Conservation (phyloP, 768 basidiomycete species). For the Phylloporus arenicola region DNA sequence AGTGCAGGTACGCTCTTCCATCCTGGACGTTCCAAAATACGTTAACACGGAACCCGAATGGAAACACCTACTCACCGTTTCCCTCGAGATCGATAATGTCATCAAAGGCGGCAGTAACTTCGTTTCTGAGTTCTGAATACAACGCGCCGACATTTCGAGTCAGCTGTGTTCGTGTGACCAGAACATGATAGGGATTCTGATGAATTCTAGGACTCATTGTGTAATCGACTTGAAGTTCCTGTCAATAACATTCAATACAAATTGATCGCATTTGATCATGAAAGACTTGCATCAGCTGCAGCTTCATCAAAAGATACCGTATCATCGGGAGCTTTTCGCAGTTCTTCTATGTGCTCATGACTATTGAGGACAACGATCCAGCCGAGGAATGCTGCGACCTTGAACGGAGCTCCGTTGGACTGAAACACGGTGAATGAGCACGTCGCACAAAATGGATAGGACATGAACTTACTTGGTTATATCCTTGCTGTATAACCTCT, state of each 20-base stretch:
- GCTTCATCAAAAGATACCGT: not conserved
- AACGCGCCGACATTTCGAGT: not conserved
- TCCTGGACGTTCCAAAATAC: not conserved
- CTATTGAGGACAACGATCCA: not conserved
- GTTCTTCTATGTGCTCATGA: not conserved
- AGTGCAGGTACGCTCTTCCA: not conserved
- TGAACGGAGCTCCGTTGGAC: not conserved
- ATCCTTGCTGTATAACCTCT: not conserved
- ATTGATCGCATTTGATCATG: not conserved
- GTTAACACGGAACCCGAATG: not conserved
- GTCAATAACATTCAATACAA: too few species aligned
- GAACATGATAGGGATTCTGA: not conserved
- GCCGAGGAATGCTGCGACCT: not conserved
- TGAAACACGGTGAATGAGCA: not conserved
- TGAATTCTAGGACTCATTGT: not conserved
- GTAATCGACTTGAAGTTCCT: not conserved
- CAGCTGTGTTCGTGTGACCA: not conserved
- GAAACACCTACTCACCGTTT: not conserved
- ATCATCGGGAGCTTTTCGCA: not conserved
- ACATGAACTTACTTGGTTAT: not conserved
- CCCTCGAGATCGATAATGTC: not conserved
- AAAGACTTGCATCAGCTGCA: not conserved
- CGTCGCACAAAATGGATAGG: not conserved
- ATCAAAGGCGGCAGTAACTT: not conserved
- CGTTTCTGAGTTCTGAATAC: not conserved